A percentile compares a stretch with the other conserved stretches of the same genome.
phyloP scores from a whole-genome alignment of 257 asterid species.

The Parsonsia alboflavescens region DNA sequence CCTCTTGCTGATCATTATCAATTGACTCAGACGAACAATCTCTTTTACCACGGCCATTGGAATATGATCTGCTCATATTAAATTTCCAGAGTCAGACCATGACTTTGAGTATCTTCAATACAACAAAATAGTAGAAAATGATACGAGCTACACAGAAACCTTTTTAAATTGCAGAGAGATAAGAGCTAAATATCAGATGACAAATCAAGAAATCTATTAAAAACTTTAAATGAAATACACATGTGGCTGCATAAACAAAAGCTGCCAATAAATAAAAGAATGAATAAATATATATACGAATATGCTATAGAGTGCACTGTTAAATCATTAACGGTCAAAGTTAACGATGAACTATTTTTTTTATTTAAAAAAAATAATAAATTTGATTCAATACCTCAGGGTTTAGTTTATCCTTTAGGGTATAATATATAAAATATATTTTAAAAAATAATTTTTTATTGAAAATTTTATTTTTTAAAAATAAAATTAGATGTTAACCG shows the following conservation, averaged over 20 bases:
- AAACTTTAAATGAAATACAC: neutral
- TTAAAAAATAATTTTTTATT: too few species aligned
- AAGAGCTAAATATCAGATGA: neutral
- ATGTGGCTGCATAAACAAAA: neutral
- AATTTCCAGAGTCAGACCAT: conserved; percentile 17
- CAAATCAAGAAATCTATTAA: neutral
- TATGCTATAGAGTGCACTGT: too few species aligned
- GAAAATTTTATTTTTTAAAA: too few species aligned
- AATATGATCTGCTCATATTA: conserved; percentile 44
- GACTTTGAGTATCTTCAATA: neutral
- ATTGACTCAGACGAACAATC: conserved; percentile 52
- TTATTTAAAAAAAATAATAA: too few species aligned
- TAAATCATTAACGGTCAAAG: too few species aligned
- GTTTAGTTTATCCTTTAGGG: too few species aligned
- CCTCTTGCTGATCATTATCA: conserved; percentile 49
- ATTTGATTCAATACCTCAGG: too few species aligned
- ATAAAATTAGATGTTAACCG: too few species aligned
- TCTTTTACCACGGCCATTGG: conserved; percentile 40
- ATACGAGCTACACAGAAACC: neutral
- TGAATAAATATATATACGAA: too few species aligned
- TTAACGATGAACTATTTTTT: too few species aligned
- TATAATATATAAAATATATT: too few species aligned
- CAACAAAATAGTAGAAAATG: conserved; percentile 13
- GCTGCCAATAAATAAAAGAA: neutral
- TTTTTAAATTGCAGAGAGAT: neutral